Conservation (phyloP, 495 filamentous ascomycete genomes). For the Aspergillus conjunctus region DNA sequence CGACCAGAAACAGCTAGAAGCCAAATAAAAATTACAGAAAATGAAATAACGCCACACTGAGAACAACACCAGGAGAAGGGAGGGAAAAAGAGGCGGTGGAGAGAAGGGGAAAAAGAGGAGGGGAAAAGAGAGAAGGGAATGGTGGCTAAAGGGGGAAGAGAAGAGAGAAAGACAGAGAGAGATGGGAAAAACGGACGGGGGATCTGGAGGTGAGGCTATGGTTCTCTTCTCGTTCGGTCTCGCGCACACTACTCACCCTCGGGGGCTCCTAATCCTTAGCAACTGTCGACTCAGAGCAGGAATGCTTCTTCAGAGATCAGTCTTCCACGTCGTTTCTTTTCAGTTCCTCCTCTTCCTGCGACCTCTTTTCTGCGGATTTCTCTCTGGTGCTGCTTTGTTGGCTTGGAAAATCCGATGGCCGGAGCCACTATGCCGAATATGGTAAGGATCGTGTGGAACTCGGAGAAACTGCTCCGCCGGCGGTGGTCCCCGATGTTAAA, state of each 20-base stretch:
- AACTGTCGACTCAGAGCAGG: too few species aligned
- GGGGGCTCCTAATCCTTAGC: not conserved
- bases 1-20: constrained; percentile 1
- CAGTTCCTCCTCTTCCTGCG: constrained; percentile 12
- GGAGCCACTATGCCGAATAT: constrained; percentile 29
- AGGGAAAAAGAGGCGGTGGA: constrained; percentile 7
- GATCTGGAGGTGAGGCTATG: constrained; percentile 14
- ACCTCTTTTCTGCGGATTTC: constrained; percentile 11
- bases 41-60: constrained; percentile 10
- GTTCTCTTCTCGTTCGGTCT: not conserved
- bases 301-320: not conserved
- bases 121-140: not conserved
- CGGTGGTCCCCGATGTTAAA: constrained; percentile 6
- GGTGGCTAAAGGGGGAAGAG: constrained; percentile 13
- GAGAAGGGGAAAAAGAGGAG: not conserved
- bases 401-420: constrained; percentile 24
- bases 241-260: constrained; percentile 8
- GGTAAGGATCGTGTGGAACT: constrained; percentile 30
- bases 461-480: constrained; percentile 24
- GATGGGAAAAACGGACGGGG: constrained; percentile 14
- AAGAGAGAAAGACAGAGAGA: constrained; percentile 6
- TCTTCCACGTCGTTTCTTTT: constrained; percentile 10
- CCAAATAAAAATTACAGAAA: constrained; percentile 1
- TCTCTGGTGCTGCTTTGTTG: constrained; percentile 15
- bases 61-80: not conserved